Evolutionary conservation across 1,284 basidiomycete genomes (phyloP).

Genomic region (Waitea zeae): DNA sequence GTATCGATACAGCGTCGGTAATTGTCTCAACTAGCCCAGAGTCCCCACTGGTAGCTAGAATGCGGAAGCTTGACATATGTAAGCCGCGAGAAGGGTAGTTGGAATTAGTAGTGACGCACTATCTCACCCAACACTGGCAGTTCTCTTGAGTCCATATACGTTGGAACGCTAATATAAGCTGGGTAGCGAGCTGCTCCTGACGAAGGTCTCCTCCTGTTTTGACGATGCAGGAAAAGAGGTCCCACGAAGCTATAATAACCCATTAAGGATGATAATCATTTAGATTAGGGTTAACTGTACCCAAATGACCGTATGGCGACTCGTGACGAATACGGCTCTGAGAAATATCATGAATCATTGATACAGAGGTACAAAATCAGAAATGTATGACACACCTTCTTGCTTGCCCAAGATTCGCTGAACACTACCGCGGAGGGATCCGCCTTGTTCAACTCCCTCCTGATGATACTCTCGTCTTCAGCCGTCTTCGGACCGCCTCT

Average conservation of each 20-base stretch:
- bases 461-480: conserved; percentile 85
- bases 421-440: conserved; percentile 93
- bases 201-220: conserved; percentile 95
- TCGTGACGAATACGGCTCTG: conserved; percentile 79
- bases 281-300: too few species aligned
- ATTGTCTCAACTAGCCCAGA: conserved; percentile 93
- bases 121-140: conserved; percentile 81
- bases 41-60: conserved; percentile 84
- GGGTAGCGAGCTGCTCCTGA: conserved; percentile 95
- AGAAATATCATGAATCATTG: conserved; percentile 5
- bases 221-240: conserved; percentile 92
- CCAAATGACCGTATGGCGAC: conserved; percentile 92
- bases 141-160: conserved; percentile 91
- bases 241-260: conserved; percentile 63
- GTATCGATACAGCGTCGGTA: conserved; percentile 93
- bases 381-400: conserved; percentile 44
- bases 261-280: too few species aligned
- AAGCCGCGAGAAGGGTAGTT: background rate
- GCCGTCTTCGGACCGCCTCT: conserved; percentile 37
- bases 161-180: conserved; percentile 87
- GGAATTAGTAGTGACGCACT: conserved; percentile 33
- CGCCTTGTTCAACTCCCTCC: conserved; percentile 88
- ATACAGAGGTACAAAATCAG: conserved; percentile 4
- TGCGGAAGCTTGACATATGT: conserved; percentile 30
- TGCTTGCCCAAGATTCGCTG: conserved; percentile 87